These are phyloP conservation scores for Lasiosphaeriaceae sp. DNA, from an alignment of 495 filamentous ascomycete species.

Conservation along the genomic window DNA sequence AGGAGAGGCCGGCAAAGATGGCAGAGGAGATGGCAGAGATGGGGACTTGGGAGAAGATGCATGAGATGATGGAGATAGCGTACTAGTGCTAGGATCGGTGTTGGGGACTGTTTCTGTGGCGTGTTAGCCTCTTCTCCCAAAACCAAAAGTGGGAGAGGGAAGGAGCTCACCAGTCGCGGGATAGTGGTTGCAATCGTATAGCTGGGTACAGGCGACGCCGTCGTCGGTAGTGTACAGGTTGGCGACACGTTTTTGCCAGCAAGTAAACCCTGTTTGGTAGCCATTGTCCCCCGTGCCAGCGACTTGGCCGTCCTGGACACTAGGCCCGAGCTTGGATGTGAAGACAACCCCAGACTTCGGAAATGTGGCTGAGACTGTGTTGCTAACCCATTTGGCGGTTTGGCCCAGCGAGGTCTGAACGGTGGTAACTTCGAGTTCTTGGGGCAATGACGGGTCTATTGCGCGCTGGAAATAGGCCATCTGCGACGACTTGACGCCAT, in stretches of 20 bases:
- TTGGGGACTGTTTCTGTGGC: not conserved
- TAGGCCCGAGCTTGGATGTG: constrained; percentile 25
- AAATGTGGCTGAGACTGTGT: constrained; percentile 31
- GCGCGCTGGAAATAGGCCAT: constrained; percentile 29
- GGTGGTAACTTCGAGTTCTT: constrained; percentile 30
- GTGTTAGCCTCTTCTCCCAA: not conserved
- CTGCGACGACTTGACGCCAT: constrained; percentile 27
- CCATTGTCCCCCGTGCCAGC: constrained; percentile 37
- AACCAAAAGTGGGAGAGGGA: not conserved
- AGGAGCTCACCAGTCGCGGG: constrained; percentile 20
- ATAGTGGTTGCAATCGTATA: constrained; percentile 36
- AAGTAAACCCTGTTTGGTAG: constrained; percentile 31
- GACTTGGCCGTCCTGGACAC: constrained; percentile 27
- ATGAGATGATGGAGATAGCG: not conserved
- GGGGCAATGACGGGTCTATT: constrained; percentile 11
- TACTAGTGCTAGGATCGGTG: not conserved
- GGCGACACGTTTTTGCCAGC: constrained; percentile 29
- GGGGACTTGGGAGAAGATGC: not conserved
- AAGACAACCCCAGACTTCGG: constrained; percentile 30
- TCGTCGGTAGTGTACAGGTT: constrained; percentile 28
- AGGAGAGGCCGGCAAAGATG: no score
- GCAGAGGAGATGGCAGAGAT: no score
- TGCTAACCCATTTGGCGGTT: constrained; percentile 31
- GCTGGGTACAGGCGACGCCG: constrained; percentile 24
- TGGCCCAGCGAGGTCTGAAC: constrained; percentile 24